Evolutionary conservation across 1,139 yeast species (phyloP).

Genomic region (Lodderomyces orthopsilosis): DNA sequence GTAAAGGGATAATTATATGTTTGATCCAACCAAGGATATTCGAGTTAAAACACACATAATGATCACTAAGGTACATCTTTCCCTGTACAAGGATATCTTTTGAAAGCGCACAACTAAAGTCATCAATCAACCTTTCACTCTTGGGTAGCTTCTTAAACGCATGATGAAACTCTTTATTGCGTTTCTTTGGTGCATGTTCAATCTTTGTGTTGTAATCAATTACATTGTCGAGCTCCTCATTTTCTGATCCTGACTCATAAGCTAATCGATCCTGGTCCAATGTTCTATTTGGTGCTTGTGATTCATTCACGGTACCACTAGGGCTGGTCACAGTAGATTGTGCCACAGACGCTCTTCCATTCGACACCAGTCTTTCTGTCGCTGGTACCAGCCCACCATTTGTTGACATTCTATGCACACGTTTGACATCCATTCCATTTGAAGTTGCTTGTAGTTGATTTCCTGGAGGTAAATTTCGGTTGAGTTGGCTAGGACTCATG

Average conservation of each 20-base stretch:
- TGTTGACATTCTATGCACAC: slow-evolving; percentile 22
- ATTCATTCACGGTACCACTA: slow-evolving; percentile 5
- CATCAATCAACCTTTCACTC: slow-evolving; percentile 57
- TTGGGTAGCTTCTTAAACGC: slow-evolving; percentile 55
- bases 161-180: slow-evolving; percentile 62
- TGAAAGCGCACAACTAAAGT: slow-evolving; percentile 68
- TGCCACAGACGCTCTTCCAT: slow-evolving; percentile 7
- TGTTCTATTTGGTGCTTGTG: slow-evolving; percentile 5
- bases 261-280: slow-evolving; percentile 6
- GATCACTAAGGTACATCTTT: slow-evolving; percentile 59
- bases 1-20: slow-evolving; percentile 60
- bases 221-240: slow-evolving; percentile 16
- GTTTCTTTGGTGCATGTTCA: slow-evolving; percentile 37
- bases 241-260: slow-evolving; percentile 12
- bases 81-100: slow-evolving; percentile 75
- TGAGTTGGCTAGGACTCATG: slow-evolving; percentile 21
- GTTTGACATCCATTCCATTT: slow-evolving; percentile 11
- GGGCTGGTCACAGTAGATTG: slow-evolving; percentile 1
- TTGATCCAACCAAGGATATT: slow-evolving; percentile 76
- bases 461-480: slow-evolving; percentile 16
- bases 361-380: slow-evolving; percentile 7
- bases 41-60: slow-evolving; percentile 64
- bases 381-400: slow-evolving; percentile 5
- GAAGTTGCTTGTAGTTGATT: slow-evolving; percentile 11
- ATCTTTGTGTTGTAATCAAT: slow-evolving; percentile 23